Evolutionary conservation across 306 rosid species (phyloP), one percentile per base, ranked within the genome.

Genomic region (Prunus davidiana): DNA sequence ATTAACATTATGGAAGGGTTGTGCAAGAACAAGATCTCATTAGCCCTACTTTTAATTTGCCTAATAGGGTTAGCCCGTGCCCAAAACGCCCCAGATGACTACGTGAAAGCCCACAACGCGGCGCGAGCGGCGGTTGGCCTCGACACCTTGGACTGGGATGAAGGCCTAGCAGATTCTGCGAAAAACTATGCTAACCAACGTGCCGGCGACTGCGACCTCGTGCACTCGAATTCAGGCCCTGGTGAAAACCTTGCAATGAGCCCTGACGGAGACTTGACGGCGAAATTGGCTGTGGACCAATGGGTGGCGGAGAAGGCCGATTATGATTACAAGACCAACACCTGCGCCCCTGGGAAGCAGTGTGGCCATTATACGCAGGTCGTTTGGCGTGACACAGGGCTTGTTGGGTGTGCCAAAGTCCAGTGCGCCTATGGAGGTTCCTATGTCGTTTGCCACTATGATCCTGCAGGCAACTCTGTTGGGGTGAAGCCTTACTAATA

Each of bases 221-320:
- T 19, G 62, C 62, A 56, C 5, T 56, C 62, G 2, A 6, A 24
- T 9, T 19, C 6, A 2, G 62, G 28, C 20, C 27, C 20, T 8
- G 89, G 93, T 0, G 87, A 89, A 54, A 89, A 86, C 54, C 74
- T 89, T 38, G 90, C 90, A 0, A 32, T 76, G 84, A 69, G 86
- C 45, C 57, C 78, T 20, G 62, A 20, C 5, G 75, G 66, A 0
- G 80, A 81, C 51, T 15, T 89, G 0, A 50, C 81, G 0, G 89
- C 79, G 32, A 47, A 62, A 0, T 64, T 25, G 2, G 91, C 89
- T 0, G 87, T 88, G 55, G 75, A 57, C 9, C 0, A 80, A 81
- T 91, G 93, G 93, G 85, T 79, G 7, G 41, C 0, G 0, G 89
- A 89, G 83, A 86, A 79, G 63, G 18, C 76, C 0, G 1, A 82